Evolutionary conservation across 2,329 filamentous ascomycete genomes (phyloP).

Genomic region (Diaporthe sp.): DNA sequence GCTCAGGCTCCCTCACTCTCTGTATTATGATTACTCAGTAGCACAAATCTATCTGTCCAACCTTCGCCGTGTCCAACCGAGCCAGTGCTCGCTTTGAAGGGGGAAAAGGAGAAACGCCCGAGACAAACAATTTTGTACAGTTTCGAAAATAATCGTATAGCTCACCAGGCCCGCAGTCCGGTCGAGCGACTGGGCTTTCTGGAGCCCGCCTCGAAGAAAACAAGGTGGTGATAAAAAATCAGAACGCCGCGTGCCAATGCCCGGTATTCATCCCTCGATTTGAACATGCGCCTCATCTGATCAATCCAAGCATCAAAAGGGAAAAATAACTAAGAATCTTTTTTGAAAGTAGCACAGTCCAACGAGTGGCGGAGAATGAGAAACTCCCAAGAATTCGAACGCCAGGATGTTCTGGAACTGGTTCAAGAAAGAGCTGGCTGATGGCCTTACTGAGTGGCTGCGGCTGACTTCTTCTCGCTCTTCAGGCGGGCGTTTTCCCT

Average conservation of each 20-base stretch:
- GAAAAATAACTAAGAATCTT: neutral
- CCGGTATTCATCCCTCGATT: conserved; percentile 19
- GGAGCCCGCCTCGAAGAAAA: neutral
- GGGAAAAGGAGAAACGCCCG: neutral
- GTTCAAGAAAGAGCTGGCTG: too few relatives aligned
- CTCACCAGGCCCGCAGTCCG: neutral
- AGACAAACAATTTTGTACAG: conserved; percentile 24
- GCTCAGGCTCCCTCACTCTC: neutral
- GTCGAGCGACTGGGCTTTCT: neutral
- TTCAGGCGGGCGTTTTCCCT: conserved; percentile 53
- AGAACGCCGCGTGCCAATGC: conserved; percentile 36
- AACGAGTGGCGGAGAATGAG: neutral
- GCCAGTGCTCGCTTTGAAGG: conserved; percentile 5
- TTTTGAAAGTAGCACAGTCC: conserved; percentile 6
- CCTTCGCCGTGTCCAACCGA: conserved; percentile 5
- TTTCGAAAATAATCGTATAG: neutral
- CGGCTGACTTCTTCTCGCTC: conserved; percentile 54
- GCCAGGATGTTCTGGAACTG: neutral
- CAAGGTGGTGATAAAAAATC: neutral
- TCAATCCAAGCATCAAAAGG: conserved; percentile 30
- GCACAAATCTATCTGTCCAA: conserved; percentile 26
- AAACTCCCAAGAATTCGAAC: neutral
- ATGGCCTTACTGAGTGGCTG: conserved; percentile 35
- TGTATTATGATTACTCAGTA: conserved; percentile 37
- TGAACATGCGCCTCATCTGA: conserved; percentile 21